Evolutionary conservation across 768 basidiomycete genomes (phyloP).

Genomic region (Mycena maculata): DNA sequence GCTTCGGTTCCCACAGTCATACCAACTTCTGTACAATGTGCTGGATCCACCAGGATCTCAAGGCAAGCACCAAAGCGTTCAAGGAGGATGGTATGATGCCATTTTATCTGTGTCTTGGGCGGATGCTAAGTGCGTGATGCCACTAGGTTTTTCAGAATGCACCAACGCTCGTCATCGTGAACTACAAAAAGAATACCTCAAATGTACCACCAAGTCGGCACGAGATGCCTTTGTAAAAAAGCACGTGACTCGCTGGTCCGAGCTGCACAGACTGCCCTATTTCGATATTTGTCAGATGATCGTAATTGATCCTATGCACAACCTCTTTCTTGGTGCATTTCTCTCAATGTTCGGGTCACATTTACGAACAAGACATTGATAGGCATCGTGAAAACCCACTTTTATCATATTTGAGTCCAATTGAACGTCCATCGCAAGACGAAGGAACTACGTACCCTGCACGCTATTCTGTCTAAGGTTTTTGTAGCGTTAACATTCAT

Average conservation of each 20-base stretch:
- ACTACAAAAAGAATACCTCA: constrained; percentile 27
- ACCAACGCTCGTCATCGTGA: constrained; percentile 31
- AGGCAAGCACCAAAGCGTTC: constrained; percentile 38
- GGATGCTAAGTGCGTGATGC: neutral
- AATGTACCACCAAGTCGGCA: neutral
- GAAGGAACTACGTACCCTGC: constrained; percentile 23
- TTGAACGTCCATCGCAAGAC: constrained; percentile 33
- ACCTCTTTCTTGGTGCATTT: constrained; percentile 42
- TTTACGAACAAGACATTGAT: neutral
- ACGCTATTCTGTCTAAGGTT: constrained; percentile 19
- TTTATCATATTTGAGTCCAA: constrained; percentile 40
- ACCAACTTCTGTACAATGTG: constrained; percentile 49
- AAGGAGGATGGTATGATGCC: constrained; percentile 4
- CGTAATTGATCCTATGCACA: constrained; percentile 50
- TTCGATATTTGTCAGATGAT: constrained; percentile 42
- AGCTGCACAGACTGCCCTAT: constrained; percentile 44
- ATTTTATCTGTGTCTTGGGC: neutral
- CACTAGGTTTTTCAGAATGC: constrained; percentile 7
- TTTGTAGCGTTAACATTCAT: too few relatives aligned
- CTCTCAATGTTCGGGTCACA: neutral
- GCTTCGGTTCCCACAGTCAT: constrained; percentile 45
- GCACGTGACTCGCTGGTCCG: constrained; percentile 33
- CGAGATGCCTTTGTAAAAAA: constrained; percentile 31
- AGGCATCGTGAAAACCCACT: constrained; percentile 38
- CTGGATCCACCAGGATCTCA: constrained; percentile 44